Conservation (phyloP, 306 rosid genomes). For the Calophaca sinica region DNA sequence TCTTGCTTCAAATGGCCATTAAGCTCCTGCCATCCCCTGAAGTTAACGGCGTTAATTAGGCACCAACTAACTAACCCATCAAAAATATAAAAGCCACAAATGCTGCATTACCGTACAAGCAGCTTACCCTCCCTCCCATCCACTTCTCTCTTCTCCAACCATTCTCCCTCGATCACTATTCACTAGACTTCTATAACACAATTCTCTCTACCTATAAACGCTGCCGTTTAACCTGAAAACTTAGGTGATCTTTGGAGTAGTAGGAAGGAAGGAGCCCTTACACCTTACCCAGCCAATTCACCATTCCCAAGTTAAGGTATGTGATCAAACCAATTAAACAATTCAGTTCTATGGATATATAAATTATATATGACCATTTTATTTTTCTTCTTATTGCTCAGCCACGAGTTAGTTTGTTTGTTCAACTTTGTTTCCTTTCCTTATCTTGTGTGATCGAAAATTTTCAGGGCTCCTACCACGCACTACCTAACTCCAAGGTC, state of each 20-base stretch:
- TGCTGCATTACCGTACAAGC: constrained; percentile 50
- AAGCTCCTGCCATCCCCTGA: constrained; percentile 25
- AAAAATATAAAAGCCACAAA: constrained; percentile 56
- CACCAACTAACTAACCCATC: constrained; percentile 68
- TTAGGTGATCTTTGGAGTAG: constrained; percentile 39
- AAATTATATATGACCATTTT: too few relatives aligned
- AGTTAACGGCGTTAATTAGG: constrained; percentile 59
- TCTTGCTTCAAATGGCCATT: constrained; percentile 61
- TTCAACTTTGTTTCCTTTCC: too few relatives aligned
- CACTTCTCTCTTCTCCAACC: constrained; percentile 17
- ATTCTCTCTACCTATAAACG: constrained; percentile 30
- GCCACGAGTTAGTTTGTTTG: too few relatives aligned
- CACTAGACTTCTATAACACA: too few relatives aligned
- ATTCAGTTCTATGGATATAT: too few relatives aligned
- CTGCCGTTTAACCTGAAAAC: not conserved
- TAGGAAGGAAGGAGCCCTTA: too few relatives aligned
- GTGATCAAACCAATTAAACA: not conserved
- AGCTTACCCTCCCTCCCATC: constrained; percentile 29
- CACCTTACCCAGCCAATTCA: not conserved
- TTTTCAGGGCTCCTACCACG: too few relatives aligned
- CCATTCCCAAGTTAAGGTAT: constrained; percentile 44
- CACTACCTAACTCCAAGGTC: too few relatives aligned
- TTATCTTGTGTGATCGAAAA: too few relatives aligned
- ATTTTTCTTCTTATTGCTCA: too few relatives aligned
- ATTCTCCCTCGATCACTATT: not conserved